Base-by-base conservation (phyloP, 768 basidiomycete species). In the Strobilomyces echinocephalus region DNA sequence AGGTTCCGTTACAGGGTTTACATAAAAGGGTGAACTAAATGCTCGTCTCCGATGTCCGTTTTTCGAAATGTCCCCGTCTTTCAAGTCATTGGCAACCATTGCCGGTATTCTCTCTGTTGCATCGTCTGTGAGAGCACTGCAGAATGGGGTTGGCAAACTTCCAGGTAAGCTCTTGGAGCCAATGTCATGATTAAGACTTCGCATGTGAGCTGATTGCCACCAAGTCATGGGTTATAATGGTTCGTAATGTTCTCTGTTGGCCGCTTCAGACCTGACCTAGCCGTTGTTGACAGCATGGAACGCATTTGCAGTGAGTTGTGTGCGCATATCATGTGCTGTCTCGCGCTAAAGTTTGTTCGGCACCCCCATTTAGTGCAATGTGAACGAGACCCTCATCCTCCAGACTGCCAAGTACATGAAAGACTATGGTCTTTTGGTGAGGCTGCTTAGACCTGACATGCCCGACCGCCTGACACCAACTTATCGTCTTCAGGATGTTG, bases 251-350 rank as follows among this genome's bases (percentile, higher is more conserved):
- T 46, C 48, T 40, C 9, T 31, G n/a, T 43, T 36, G 12, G 9
- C 21, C 49, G 24, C 10, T 48, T 48, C 30, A 18, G 7, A 46
- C 18, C 34, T 56, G 38, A 66, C 53, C 12, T 20, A 12, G 18
- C 26, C 28, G 38, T 53, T 8, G 34, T 46, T 11, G 50, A 24
- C 42, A 85, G 84, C 84, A 5, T 86, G 84, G 84, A 85, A 85
- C 60, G 83, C 77, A 5, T 85, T 79, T 53, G 76, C 78, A 60
- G 83, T 83, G 56, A 34, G 74, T 59, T n/a, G 9, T 21, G 28
- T 31, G 24, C 28, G n/a, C 55, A 33, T 39, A 10, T 24, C 30
- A 11, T 4, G 15, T 14, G 26, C 55, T 28, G 21, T 26, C 30
- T 44, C 11, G 12, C 21, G 11, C 45, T 47, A 33, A 49, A 50